phyloP scores from a whole-genome alignment of 2,329 filamentous ascomycete genomes.

The Emergomyces pasteurianus region DNA sequence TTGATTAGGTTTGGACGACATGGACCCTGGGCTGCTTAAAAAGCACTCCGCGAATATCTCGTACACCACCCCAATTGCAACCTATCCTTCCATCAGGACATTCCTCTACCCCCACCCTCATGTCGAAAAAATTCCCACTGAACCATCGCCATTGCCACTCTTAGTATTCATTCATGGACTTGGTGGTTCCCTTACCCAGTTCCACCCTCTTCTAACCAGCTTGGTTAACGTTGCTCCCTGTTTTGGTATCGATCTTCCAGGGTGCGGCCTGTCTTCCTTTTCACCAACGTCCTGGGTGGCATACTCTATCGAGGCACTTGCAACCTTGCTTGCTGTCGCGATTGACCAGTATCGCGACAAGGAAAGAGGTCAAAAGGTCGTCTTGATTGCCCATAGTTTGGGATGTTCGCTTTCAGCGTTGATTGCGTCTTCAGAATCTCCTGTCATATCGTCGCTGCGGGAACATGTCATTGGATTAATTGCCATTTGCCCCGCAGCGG shows the following conservation, averaged over 20 bases:
- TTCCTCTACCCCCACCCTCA: slow-evolving; percentile 78
- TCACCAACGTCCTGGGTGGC: slow-evolving; percentile 59
- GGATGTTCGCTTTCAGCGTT: slow-evolving; percentile 67
- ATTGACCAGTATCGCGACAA: slow-evolving; percentile 63
- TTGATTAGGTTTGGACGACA: slow-evolving; percentile 20
- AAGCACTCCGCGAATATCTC: slow-evolving; percentile 60
- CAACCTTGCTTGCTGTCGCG: slow-evolving; percentile 59
- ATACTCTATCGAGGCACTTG: slow-evolving; percentile 65
- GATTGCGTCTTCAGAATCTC: slow-evolving; percentile 51
- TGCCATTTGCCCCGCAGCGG: slow-evolving; percentile 66
- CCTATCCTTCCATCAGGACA: slow-evolving; percentile 65
- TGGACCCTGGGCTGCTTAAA: slow-evolving; percentile 68
- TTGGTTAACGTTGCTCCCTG: slow-evolving; percentile 74
- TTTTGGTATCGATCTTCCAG: slow-evolving; percentile 78
- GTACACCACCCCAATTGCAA: slow-evolving; percentile 58
- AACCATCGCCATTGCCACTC: slow-evolving; percentile 64
- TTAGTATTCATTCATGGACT: slow-evolving; percentile 87
- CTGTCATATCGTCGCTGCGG: slow-evolving; percentile 42
- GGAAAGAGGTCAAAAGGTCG: slow-evolving; percentile 54
- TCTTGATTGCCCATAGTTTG: slow-evolving; percentile 83
- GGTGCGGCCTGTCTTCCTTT: slow-evolving; percentile 73
- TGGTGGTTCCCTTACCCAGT: slow-evolving; percentile 85
- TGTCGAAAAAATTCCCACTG: slow-evolving; percentile 62
- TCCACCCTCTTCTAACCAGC: slow-evolving; percentile 67
- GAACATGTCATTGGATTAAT: slow-evolving; percentile 62